A percentile compares a stretch with the other conserved stretches of the same genome.
These are phyloP conservation scores for Trypanosoma platydactyli DNA, from an alignment of 208 protist genomes.

Conservation along the genomic window DNA sequence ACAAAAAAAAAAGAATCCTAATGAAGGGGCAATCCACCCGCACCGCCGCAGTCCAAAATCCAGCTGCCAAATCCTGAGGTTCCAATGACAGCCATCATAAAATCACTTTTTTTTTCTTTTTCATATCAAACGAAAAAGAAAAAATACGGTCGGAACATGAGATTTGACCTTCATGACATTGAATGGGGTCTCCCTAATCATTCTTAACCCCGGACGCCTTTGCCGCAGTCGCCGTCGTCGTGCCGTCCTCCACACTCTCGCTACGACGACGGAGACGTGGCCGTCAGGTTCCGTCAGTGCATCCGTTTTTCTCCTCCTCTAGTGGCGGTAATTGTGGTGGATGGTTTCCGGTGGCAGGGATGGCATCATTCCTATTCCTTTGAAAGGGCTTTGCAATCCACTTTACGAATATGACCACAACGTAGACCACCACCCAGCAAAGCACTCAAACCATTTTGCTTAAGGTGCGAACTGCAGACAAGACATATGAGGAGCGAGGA, in stretches of 20 bases:
- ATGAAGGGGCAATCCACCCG: background rate
- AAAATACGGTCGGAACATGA: conserved; percentile 2
- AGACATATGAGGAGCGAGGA: conserved; percentile 6
- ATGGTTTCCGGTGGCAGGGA: background rate
- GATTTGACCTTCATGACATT: background rate
- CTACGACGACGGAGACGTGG: conserved; percentile 22
- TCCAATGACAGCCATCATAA: conserved; percentile 49
- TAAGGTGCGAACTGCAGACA: background rate
- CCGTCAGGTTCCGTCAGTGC: conserved; percentile 34
- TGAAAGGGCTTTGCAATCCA: conserved; percentile 36
- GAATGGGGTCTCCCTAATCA: conserved; percentile 4
- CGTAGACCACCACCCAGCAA: conserved; percentile 65
- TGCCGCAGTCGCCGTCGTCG: background rate
- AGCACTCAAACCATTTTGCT: conserved; percentile 45
- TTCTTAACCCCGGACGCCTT: conserved; percentile 1
- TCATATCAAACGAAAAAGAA: conserved; percentile 14
- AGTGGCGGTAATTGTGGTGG: background rate
- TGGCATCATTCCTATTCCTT: conserved; percentile 1
- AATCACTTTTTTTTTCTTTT: too few species aligned
- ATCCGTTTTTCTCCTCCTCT: conserved; percentile 15
- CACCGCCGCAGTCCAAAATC: conserved; percentile 22
- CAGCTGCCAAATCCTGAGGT: conserved; percentile 40
- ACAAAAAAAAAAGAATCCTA: background rate
- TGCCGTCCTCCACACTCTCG: background rate
- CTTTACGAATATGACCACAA: conserved; percentile 38